These are phyloP conservation scores for Cercospora beticola DNA, from an alignment of 2,329 filamentous ascomycete genomes.

Conservation along the genomic window DNA sequence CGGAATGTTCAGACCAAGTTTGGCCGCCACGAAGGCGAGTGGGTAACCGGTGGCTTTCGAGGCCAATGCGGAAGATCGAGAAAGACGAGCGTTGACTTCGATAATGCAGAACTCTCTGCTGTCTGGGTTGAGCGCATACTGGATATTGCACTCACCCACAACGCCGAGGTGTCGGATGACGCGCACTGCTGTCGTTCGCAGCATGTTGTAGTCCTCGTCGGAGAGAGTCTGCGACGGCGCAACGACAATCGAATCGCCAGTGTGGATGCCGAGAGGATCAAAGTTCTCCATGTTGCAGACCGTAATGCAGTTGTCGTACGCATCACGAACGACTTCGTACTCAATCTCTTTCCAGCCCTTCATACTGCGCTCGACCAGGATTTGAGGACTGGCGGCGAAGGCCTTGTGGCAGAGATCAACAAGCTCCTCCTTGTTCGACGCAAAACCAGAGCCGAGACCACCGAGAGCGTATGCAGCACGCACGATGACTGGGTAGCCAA, in stretches of 20 bases:
- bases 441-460: conserved; percentile 92
- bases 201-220: conserved; percentile 98
- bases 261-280: conserved; percentile 95
- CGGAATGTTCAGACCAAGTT: conserved; percentile 90
- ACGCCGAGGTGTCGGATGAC: conserved; percentile 96
- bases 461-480: conserved; percentile 94
- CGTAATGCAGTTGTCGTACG: conserved; percentile 96
- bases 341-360: conserved; percentile 99
- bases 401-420: conserved; percentile 90
- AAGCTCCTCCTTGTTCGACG: conserved; percentile 79
- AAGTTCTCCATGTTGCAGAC: conserved; percentile 99
- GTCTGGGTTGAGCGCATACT: conserved; percentile 94
- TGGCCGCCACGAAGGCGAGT: conserved; percentile 92
- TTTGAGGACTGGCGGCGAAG: conserved; percentile 90
- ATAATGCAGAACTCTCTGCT: conserved; percentile 98
- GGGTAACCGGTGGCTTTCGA: conserved; percentile 98
- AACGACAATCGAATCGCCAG: conserved; percentile 96
- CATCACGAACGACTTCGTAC: conserved; percentile 96
- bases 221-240: conserved; percentile 95
- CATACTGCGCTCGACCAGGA: conserved; percentile 97
- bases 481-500: conserved; percentile 95
- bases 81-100: conserved; percentile 95
- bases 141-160: conserved; percentile 98
- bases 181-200: conserved; percentile 93
- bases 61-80: conserved; percentile 88